Percentiles rank a stretch among this genome's conserved stretches.
Conservation (phyloP, 139 green algal genomes). For the Nannochloris sp. region DNA sequence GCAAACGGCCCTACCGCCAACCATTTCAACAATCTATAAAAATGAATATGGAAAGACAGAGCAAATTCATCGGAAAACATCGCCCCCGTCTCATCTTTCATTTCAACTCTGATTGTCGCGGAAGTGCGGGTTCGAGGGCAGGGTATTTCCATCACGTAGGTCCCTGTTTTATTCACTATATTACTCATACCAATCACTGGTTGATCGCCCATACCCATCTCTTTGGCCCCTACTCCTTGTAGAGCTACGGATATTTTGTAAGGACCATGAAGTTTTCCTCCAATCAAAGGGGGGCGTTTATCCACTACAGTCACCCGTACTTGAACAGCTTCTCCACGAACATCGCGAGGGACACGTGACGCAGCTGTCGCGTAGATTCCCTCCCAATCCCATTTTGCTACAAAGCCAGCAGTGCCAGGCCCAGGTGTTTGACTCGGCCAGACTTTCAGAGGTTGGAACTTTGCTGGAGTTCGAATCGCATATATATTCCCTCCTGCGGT, state of each 20-base stretch:
- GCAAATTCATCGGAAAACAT: constrained; percentile 75
- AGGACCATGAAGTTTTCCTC: background rate
- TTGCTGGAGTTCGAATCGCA: constrained; percentile 58
- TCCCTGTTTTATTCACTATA: constrained; percentile 53
- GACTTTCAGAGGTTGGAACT: constrained; percentile 72
- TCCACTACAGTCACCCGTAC: constrained; percentile 58
- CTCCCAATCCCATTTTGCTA: constrained; percentile 51
- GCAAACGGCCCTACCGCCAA: constrained; percentile 52
- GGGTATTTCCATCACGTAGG: constrained; percentile 67
- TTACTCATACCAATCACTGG: constrained; percentile 75
- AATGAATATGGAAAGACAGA: constrained; percentile 92
- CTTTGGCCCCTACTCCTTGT: constrained; percentile 10
- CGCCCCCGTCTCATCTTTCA: constrained; percentile 51
- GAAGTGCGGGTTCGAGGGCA: constrained; percentile 63
- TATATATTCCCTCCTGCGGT: constrained; percentile 91
- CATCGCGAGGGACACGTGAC: constrained; percentile 53
- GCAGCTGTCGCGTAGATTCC: constrained; percentile 58
- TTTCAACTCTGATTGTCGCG: constrained; percentile 62
- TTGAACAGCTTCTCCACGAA: constrained; percentile 63
- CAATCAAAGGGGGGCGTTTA: constrained; percentile 5
- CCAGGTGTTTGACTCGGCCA: constrained; percentile 47
- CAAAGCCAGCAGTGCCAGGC: constrained; percentile 54
- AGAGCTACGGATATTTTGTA: constrained; percentile 2
- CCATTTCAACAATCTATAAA: constrained; percentile 79
- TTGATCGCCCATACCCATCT: constrained; percentile 60